Evolutionary conservation across 352 stramenopile species (phyloP).

Genomic region (Pythium guiyangense): DNA sequence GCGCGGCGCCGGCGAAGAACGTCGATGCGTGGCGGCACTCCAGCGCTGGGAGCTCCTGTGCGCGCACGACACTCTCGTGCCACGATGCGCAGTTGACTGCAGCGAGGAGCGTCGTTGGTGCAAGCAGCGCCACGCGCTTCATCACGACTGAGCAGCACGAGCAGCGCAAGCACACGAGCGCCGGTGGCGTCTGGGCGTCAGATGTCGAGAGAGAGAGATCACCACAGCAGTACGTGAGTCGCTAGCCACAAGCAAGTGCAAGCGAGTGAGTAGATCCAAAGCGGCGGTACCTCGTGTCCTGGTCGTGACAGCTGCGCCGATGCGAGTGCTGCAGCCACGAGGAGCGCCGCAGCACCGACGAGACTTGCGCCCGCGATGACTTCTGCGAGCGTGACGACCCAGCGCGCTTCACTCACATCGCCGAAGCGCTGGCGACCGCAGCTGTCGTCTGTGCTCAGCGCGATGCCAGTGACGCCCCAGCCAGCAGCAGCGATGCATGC

Average conservation of each 20-base stretch:
- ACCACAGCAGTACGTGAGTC: not conserved
- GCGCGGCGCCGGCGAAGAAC: slow-evolving; percentile 23
- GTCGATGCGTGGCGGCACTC: not conserved
- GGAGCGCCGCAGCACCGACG: not conserved
- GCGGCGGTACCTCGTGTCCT: slow-evolving; percentile 22
- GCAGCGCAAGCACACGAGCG: slow-evolving; percentile 45
- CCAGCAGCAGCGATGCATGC: not conserved
- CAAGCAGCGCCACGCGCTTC: slow-evolving; percentile 26
- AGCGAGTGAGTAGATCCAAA: not conserved
- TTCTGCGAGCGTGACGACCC: slow-evolving; percentile 1
- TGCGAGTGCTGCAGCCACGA: not conserved
- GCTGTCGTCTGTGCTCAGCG: not conserved
- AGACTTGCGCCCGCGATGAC: slow-evolving; percentile 1
- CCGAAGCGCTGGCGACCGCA: not conserved
- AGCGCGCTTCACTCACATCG: not conserved
- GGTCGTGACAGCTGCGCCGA: not conserved
- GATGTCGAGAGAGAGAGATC: not conserved
- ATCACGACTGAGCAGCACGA: slow-evolving; percentile 44
- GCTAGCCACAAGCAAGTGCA: not conserved
- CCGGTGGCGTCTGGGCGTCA: slow-evolving; percentile 27
- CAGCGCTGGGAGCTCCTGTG: not conserved
- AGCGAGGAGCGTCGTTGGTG: slow-evolving; percentile 20
- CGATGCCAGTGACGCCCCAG: slow-evolving; percentile 3
- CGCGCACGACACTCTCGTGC: slow-evolving; percentile 11
- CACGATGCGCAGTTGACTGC: slow-evolving; percentile 23